Base-by-base conservation (phyloP, 495 filamentous ascomycete species). In the Aspergillus saccharolyticus region DNA sequence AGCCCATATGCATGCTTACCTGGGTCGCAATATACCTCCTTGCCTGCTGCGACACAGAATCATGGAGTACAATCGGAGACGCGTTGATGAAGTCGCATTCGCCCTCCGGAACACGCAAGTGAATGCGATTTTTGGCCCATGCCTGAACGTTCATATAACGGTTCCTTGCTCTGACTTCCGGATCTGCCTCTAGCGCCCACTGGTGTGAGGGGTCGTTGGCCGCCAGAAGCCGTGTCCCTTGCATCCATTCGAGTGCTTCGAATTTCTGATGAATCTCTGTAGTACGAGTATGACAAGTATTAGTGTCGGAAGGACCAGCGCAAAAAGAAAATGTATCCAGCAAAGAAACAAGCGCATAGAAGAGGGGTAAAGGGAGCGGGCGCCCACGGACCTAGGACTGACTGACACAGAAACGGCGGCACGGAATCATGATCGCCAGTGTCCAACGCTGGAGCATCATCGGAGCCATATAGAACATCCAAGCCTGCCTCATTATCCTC, bases 11-110 rank as follows among this genome's bases (percentile, higher is more conserved):
- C 52, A 9, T 63, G 74, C 72, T 63, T 74, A 79, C 88, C 77
- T 81, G 86, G 47, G 77, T 91, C 53, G 79, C 85, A 63, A 90
- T 89, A 65, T 85, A 90, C 45, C 71, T 80, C 55, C 78, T 75
- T 50, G 78, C 69, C 43, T 73, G 69, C 42, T 71, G 64, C 16
- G 82, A 79, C 10, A 75, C 71, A 8, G 83, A 80, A 55, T 83
- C 82, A 39, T 71, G 74, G 24, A 97, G 75, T 6, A 78, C 64
- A 46, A 99, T 95, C 18, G 91, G 90, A 8, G 90, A 96, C 18
- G 94, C 94, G 68, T 99, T 99, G 77, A 97, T 95, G 72, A 97
- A 99, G 70, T 97, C 89, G 61, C 85, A 84, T 55, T 85, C 74
- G 15, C 87, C 90, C 25, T 86, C 82, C 12, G 89, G 87, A 2